Evolutionary conservation across 768 basidiomycete genomes (phyloP).

Genomic region (Rhodotorula babjevae): DNA sequence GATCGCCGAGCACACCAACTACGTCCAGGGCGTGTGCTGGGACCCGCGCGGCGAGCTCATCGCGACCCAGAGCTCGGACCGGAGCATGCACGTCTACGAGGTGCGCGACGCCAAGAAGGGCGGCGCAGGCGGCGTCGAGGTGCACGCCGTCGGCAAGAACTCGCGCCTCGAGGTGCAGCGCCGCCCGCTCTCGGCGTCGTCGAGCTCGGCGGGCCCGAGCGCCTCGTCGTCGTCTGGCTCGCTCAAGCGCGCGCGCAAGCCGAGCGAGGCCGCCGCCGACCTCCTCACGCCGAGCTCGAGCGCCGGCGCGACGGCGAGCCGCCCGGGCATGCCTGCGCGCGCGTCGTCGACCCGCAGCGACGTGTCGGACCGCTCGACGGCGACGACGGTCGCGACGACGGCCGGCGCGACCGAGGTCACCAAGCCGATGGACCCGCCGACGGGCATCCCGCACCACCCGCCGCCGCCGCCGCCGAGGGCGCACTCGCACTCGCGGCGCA

Average conservation of each 20-base stretch:
- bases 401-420: neutral
- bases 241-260: neutral
- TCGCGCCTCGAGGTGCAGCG: constrained; percentile 59
- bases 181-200: neutral
- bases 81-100: constrained; percentile 84
- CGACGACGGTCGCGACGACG: no score
- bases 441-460: constrained; percentile 23
- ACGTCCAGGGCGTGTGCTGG: constrained; percentile 98
- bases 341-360: neutral
- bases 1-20: constrained; percentile 90
- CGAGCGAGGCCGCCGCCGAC: neutral
- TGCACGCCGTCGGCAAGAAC: constrained; percentile 82
- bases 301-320: neutral
- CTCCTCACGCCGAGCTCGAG: neutral
- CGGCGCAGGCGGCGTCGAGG: constrained; percentile 38
- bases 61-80: constrained; percentile 92
- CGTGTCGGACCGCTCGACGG: neutral
- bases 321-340: neutral
- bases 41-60: constrained; percentile 96
- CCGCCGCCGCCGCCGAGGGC: neutral
- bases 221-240: neutral
- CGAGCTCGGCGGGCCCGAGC: neutral
- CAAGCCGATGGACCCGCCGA: constrained; percentile 35
- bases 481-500: constrained; percentile 13
- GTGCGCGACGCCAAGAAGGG: constrained; percentile 52